Evolutionary conservation across 139 green algal species (phyloP).

Genomic region (Ostreobium quekettii): DNA sequence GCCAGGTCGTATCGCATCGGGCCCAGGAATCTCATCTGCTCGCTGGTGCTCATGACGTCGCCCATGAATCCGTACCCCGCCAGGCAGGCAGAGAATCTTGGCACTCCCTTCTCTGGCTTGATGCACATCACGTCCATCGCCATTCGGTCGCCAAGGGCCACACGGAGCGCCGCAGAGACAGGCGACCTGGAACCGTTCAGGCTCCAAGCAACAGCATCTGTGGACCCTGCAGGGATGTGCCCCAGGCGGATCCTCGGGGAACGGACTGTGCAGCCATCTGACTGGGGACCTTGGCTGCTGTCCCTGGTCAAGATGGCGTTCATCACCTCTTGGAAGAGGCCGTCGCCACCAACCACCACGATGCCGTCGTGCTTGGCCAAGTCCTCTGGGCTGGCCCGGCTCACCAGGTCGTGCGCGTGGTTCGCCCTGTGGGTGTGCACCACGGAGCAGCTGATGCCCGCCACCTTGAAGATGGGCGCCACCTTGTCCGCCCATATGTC

Average conservation of each 20-base stretch:
- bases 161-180: constrained; percentile 69
- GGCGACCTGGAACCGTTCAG: constrained; percentile 61
- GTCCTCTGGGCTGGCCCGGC: constrained; percentile 39
- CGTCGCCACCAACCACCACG: constrained; percentile 70
- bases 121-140: constrained; percentile 65
- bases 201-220: constrained; percentile 75
- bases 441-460: constrained; percentile 38
- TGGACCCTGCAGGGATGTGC: constrained; percentile 75
- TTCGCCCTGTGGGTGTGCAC: constrained; percentile 45
- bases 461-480: constrained; percentile 43
- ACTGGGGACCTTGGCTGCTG: not conserved
- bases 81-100: constrained; percentile 36
- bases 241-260: constrained; percentile 53
- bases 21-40: constrained; percentile 24
- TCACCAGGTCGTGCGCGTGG: constrained; percentile 46
- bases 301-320: constrained; percentile 49
- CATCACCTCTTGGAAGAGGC: constrained; percentile 84
- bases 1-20: constrained; percentile 52
- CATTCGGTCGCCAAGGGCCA: constrained; percentile 70
- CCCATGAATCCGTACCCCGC: constrained; percentile 75
- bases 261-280: not conserved
- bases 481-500: constrained; percentile 21
- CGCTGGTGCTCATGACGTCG: constrained; percentile 60
- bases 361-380: constrained; percentile 51
- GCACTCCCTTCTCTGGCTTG: not conserved